Conservation (phyloP, 1,284 basidiomycete genomes). For the Tilletia walkeri region DNA sequence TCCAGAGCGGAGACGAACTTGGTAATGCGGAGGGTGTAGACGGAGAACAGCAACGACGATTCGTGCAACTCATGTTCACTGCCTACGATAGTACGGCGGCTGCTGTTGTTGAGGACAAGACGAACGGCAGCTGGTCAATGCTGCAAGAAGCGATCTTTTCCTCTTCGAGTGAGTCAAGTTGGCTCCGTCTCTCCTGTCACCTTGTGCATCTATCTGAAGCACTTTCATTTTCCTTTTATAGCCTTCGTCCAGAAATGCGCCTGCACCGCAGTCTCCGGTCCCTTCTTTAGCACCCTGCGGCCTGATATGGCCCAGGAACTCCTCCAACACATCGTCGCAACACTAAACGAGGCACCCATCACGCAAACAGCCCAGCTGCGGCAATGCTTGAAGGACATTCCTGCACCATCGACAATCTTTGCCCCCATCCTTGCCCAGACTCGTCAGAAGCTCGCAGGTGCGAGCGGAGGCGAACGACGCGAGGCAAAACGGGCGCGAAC, state of each 20-base stretch:
- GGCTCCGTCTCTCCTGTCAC: too few relatives aligned
- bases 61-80: conserved; percentile 61
- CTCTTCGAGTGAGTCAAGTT: background rate
- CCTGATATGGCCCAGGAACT: conserved; percentile 64
- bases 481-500: conserved; percentile 35
- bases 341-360: conserved; percentile 34
- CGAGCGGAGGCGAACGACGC: conserved; percentile 61
- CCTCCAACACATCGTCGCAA: conserved; percentile 60
- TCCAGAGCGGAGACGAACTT: background rate
- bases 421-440: conserved; percentile 65
- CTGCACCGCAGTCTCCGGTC: conserved; percentile 58
- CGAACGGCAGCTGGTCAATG: conserved; percentile 35
- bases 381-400: conserved; percentile 35
- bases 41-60: conserved; percentile 7
- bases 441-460: conserved; percentile 58
- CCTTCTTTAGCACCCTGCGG: conserved; percentile 62
- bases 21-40: background rate
- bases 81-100: conserved; percentile 60
- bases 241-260: conserved; percentile 29
- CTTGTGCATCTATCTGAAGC: background rate
- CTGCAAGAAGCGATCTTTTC: conserved; percentile 26
- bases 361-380: conserved; percentile 30
- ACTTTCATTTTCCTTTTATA: background rate
- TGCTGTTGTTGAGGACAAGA: conserved; percentile 63
- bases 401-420: conserved; percentile 60